Base-by-base conservation (phyloP, 441 rosid genomes). In the Aleurites moluccanus region DNA sequence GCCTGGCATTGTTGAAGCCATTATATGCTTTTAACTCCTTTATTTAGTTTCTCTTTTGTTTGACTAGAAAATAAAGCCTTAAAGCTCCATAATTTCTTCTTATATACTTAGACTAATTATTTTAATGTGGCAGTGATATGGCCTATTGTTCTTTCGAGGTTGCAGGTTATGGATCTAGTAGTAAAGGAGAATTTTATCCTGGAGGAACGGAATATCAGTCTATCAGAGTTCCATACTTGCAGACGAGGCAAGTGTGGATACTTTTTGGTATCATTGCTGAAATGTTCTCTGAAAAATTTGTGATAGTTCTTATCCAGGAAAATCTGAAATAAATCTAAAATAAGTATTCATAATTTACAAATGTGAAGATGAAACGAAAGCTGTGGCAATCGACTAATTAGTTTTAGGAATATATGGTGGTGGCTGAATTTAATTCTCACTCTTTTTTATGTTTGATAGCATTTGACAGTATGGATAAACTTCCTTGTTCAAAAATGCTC, bases 171-270 rank as follows among this genome's bases (percentile, higher is more conserved):
- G 91, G 94, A 92, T 42, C 90, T 92, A 71, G 91, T 90, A 74
- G 85, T 87, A 33, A 79, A 87, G 81, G 94, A 90, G 79, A 83
- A 86, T 3, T 70, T 93, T 67, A 79, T 86, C 78, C 82, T 93
- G 62, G 96, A 84, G 85, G 97, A 89, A 84, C 86, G 92, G 72
- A 86, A 84, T 68, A 87, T 92, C 78, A 90, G 94, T 88, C 75
- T 94, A 69, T 92, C 96, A 1, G 97, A 94, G 78, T 92, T 90
- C 73, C 96, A 92, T 74, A 86, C 94, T 69, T 69, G 97, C 94
- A 35, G 94, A 93, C 72, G 98, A 93, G 98, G 98, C 2, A 30
- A 30, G 33, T 90, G 69, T 72, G 45, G 21, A 21, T 52, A 75
- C 61, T 55, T 21, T 70, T 61, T 66, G n/a, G 38, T 47, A 15